Evolutionary conservation across 2,329 filamentous ascomycete species (phyloP).

Genomic region (Diplodia mutila): DNA sequence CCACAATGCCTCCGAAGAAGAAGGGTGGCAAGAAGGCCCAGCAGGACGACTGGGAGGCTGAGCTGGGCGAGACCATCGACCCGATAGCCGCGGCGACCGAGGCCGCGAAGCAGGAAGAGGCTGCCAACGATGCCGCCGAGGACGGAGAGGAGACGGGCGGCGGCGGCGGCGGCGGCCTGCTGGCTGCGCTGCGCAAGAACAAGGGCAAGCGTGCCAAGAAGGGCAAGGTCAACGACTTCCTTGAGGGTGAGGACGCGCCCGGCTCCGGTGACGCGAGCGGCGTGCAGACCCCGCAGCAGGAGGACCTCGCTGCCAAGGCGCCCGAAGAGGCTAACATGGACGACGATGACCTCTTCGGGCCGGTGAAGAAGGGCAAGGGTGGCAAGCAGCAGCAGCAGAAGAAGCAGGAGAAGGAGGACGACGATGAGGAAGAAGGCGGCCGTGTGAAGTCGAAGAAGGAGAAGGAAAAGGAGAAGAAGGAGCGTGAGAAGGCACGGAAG

Average conservation of each 20-base stretch:
- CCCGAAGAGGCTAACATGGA: constrained; percentile 74
- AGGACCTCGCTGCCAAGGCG: constrained; percentile 65
- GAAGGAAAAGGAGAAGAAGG: constrained; percentile 98
- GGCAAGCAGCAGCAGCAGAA: constrained; percentile 45
- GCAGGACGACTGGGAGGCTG: constrained; percentile 92
- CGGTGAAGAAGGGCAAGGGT: constrained; percentile 70
- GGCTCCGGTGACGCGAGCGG: constrained; percentile 47
- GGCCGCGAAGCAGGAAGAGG: constrained; percentile 32
- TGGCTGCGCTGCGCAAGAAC: constrained; percentile 54
- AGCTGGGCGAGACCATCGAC: constrained; percentile 77
- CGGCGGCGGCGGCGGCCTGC: constrained; percentile 51
- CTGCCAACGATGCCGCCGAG: constrained; percentile 52
- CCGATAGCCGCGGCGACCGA: constrained; percentile 58
- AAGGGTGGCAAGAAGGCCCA: constrained; percentile 85
- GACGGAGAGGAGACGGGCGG: constrained; percentile 51
- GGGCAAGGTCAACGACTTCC: constrained; percentile 77
- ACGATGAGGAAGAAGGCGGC: constrained; percentile 39
- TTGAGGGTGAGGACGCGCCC: constrained; percentile 66
- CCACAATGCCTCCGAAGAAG: constrained; percentile 88
- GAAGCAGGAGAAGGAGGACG: constrained; percentile 34
- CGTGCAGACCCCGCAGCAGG: constrained; percentile 31
- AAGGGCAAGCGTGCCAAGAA: constrained; percentile 80
- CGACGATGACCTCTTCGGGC: constrained; percentile 81
- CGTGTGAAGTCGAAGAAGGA: constrained; percentile 92
- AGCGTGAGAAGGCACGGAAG: constrained; percentile 97